Evolutionary conservation across 2,329 filamentous ascomycete species (phyloP).

Genomic region (Fusarium xylarioides): DNA sequence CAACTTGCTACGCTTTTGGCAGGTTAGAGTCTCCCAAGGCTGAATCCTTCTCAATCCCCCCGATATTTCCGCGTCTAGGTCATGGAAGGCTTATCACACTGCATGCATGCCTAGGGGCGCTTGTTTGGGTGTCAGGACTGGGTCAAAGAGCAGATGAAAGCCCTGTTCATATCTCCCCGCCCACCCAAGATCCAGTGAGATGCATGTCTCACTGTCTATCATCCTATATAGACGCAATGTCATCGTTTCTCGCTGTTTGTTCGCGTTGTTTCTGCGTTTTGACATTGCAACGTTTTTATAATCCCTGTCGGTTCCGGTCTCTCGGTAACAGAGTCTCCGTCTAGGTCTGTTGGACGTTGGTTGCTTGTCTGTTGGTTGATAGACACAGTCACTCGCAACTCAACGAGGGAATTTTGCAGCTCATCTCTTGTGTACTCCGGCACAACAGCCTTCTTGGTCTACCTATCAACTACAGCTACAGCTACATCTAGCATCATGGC

Average conservation of each 20-base stretch:
- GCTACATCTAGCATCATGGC: constrained; percentile 47
- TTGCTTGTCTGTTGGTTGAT: constrained; percentile 32
- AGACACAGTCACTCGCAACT: constrained; percentile 17
- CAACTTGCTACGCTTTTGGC: constrained; percentile 16
- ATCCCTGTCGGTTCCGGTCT: constrained; percentile 40
- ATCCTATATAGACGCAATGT: constrained; percentile 43
- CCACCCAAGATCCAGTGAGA: constrained; percentile 17
- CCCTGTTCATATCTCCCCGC: constrained; percentile 12
- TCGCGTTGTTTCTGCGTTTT: constrained; percentile 28
- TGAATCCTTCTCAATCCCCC: constrained; percentile 32
- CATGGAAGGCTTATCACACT: constrained; percentile 41
- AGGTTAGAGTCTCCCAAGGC: constrained; percentile 17
- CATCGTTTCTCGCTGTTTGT: constrained; percentile 37
- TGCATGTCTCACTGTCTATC: constrained; percentile 19
- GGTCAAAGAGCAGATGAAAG: constrained; percentile 11
- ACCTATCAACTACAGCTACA: constrained; percentile 8
- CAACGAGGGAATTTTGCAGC: neutral
- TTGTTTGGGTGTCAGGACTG: constrained; percentile 30
- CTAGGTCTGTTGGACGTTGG: constrained; percentile 29
- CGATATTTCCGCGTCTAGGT: constrained; percentile 32
- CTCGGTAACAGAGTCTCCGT: constrained; percentile 33
- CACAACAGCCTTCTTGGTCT: neutral
- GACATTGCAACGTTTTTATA: constrained; percentile 28
- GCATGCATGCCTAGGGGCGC: constrained; percentile 45
- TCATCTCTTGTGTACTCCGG: constrained; percentile 2